Evolutionary conservation across 139 green algal species (phyloP).

Genomic region (Nannochloris sp.): DNA sequence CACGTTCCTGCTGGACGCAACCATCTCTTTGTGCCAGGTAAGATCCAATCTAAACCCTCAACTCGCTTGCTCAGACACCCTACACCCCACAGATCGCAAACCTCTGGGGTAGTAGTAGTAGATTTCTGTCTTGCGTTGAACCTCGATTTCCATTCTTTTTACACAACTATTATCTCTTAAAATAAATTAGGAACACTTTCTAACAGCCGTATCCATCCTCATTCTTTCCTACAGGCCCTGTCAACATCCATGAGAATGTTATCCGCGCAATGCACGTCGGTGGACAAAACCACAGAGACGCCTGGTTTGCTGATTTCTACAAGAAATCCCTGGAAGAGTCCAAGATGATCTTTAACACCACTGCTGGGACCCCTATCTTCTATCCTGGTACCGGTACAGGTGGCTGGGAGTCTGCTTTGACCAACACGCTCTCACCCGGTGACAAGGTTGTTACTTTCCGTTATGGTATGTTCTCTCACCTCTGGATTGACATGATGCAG

Average conservation of each 20-base stretch:
- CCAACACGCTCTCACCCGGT: conserved; percentile 92
- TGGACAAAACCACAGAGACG: conserved; percentile 87
- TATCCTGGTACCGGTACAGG: conserved; percentile 76
- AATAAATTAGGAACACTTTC: too few relatives aligned
- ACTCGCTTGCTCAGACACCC: background rate
- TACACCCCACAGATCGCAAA: too few relatives aligned
- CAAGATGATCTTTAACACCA: conserved; percentile 80
- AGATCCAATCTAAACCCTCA: background rate
- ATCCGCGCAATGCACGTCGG: conserved; percentile 80
- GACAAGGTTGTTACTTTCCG: conserved; percentile 68
- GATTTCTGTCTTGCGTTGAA: background rate
- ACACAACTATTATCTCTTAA: background rate
- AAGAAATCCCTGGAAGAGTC: conserved; percentile 72
- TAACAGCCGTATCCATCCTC: too few relatives aligned
- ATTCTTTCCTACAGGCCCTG: conserved; percentile 55
- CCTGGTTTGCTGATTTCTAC: conserved; percentile 85
- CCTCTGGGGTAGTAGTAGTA: background rate
- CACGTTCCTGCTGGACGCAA: conserved; percentile 76
- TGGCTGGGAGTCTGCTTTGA: conserved; percentile 87
- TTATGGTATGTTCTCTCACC: conserved; percentile 90
- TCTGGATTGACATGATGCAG: conserved; percentile 97
- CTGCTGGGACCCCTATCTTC: conserved; percentile 82
- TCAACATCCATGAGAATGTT: conserved; percentile 94
- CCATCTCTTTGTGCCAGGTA: conserved; percentile 90
- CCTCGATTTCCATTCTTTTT: background rate